A percentile compares a stretch with the other conserved stretches of the same genome.
Evolutionary conservation across 163 green algal genomes (phyloP).

Genomic region (Prototheca cutis): DNA sequence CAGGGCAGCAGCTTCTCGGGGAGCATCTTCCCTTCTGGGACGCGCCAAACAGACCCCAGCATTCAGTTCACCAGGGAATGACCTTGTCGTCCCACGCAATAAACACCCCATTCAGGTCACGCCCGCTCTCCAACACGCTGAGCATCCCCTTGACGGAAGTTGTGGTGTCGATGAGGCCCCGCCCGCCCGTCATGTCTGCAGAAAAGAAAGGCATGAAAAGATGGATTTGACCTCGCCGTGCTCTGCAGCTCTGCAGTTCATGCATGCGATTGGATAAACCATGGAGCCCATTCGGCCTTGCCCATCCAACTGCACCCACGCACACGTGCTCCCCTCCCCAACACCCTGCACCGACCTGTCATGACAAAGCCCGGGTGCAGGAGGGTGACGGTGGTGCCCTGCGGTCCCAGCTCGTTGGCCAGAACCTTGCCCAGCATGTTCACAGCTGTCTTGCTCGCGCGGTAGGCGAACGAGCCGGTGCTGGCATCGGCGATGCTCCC

Average conservation of each 20-base stretch:
- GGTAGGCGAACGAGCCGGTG: constrained; percentile 37
- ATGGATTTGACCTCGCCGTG: too few relatives aligned
- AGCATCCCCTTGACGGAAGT: constrained; percentile 26
- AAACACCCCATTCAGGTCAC: constrained; percentile 12
- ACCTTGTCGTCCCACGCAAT: constrained; percentile 12
- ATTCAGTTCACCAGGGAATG: constrained; percentile 29
- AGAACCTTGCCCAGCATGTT: constrained; percentile 47
- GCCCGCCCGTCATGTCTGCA: constrained; percentile 20
- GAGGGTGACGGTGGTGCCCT: constrained; percentile 25
- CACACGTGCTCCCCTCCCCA: too few relatives aligned
- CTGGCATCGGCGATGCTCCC: constrained; percentile 36
- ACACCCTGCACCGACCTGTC: too few relatives aligned
- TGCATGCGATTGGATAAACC: too few relatives aligned
- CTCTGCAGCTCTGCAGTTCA: too few relatives aligned
- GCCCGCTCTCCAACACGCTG: constrained; percentile 17
- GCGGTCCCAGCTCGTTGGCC: constrained; percentile 31
- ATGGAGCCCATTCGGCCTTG: too few relatives aligned
- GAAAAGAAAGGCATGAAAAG: too few relatives aligned
- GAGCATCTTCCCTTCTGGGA: too few relatives aligned
- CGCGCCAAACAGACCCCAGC: too few relatives aligned
- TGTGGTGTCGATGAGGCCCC: constrained; percentile 19
- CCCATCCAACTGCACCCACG: too few relatives aligned
- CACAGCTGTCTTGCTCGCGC: constrained; percentile 36
- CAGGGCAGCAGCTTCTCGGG: too few relatives aligned
- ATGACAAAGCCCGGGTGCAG: constrained; percentile 39